Conservation (phyloP, 208 protist species). For the Trypanosoma avium region DNA sequence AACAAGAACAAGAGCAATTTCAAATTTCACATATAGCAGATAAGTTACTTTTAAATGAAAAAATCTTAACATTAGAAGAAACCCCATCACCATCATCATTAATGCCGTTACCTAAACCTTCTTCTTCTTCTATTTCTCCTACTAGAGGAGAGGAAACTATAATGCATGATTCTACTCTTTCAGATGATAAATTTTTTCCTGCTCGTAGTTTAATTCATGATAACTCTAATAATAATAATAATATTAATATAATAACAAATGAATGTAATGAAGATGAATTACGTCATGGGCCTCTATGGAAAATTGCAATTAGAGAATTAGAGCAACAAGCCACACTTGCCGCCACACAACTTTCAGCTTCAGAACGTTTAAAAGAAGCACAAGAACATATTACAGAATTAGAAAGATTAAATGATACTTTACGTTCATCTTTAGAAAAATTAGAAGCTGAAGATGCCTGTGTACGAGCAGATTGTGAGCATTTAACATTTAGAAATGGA, state of each 20-base stretch:
- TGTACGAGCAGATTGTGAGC: constrained; percentile 52
- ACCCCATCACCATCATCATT: too few species aligned
- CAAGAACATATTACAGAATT: constrained; percentile 21
- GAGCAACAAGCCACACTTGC: constrained; percentile 46
- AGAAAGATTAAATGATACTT: background rate
- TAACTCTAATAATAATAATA: too few species aligned
- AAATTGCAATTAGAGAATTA: constrained; percentile 33
- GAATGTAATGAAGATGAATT: constrained; percentile 8
- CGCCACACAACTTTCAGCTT: constrained; percentile 26
- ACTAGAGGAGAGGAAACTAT: too few species aligned
- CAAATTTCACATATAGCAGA: too few species aligned
- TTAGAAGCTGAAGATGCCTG: constrained; percentile 44
- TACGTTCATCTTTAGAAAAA: constrained; percentile 28
- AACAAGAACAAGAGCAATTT: background rate
- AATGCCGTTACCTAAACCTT: too few species aligned
- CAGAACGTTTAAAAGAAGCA: constrained; percentile 27
- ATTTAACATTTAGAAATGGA: constrained; percentile 63
- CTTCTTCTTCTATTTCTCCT: too few species aligned
- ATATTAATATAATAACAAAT: too few species aligned
- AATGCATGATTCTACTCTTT: background rate
- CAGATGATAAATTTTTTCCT: background rate
- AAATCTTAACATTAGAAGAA: too few species aligned
- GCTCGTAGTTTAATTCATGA: background rate
- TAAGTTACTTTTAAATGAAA: too few species aligned
- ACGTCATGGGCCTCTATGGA: constrained; percentile 32